Evolutionary conservation across 140 eudicot genomes (phyloP), one percentile per base, ranked within the genome.

Genomic region (Anethum foeniculum): DNA sequence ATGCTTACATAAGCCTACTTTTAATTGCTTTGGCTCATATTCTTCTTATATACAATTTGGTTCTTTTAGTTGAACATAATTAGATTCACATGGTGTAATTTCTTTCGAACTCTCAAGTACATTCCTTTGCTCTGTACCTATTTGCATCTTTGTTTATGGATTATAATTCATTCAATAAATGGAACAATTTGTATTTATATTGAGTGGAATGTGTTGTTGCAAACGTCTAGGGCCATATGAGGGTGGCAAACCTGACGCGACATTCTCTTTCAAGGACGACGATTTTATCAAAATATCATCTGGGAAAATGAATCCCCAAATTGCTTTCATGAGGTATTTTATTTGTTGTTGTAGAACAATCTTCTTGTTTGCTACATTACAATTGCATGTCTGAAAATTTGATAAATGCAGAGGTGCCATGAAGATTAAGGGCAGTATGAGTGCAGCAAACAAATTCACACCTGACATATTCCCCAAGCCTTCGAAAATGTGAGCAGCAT

Each of bases 381-480:
- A n/a, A 8, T 76, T 49, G 39, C 21, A 30, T 36, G 16, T 62
- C 69, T 11, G 34, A 62, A 25, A 62, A 62, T 62, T 25, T 25
- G 69, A 62, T 83, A 39, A 32, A 67, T 90, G 80, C 88, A 93
- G 98, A 86, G 97, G 98, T 43, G 90, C 90, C 68, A 90, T 92
- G 96, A 92, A 90, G 88, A 86, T 94, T 47, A 94, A 91, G 82
- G 98, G 98, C 0, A 94, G 98, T 77, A 80, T 92, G 76, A 92
- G 93, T 86, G 97, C 98, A 58, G 96, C 98, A 54, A 91, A 83
- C 77, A 94, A 94, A 77, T 92, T 94, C 80, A 94, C 97, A 34
- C 98, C 97, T 7, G 98, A 94, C 78, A 92, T 94, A 71, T 94
- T 92, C 91, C 97, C 98, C 54, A 92, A 92, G 90, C 97, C 98